These are phyloP conservation scores for Abelmoschus esculentus DNA, from an alignment of 345 rosid species.

Conservation along the genomic window DNA sequence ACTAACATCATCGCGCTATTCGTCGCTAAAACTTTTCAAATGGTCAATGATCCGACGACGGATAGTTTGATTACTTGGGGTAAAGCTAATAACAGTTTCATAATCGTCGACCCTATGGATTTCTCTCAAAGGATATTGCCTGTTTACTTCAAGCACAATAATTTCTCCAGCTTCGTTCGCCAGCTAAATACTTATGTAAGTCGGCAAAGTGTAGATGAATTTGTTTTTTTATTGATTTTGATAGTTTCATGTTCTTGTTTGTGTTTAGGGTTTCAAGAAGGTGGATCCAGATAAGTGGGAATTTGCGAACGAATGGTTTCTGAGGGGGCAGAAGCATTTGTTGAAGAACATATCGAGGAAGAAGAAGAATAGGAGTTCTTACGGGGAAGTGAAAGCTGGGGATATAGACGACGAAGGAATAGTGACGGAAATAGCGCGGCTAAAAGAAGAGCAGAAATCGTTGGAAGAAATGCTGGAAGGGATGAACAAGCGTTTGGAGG, in stretches of 20 bases:
- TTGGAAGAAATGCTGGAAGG: conserved; percentile 55
- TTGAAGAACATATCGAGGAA: conserved; percentile 64
- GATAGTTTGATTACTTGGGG: conserved; percentile 82
- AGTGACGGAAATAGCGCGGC: conserved; percentile 53
- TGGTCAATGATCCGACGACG: conserved; percentile 79
- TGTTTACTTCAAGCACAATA: conserved; percentile 93
- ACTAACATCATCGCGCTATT: conserved; percentile 56
- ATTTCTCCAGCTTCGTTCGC: conserved; percentile 94
- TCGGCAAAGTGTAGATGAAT: background rate
- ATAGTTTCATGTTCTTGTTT: no score
- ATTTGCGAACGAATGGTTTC: conserved; percentile 85
- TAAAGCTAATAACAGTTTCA: conserved; percentile 70
- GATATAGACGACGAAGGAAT: conserved; percentile 62
- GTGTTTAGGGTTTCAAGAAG: conserved; percentile 75
- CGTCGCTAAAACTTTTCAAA: conserved; percentile 75
- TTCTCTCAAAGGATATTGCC: conserved; percentile 78
- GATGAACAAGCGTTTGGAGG: conserved; percentile 68
- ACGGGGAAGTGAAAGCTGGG: conserved; percentile 20
- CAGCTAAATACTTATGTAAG: conserved; percentile 92
- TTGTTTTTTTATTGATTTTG: no score
- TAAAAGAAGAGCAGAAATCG: conserved; percentile 63
- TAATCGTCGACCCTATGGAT: conserved; percentile 76
- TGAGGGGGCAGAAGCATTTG: conserved; percentile 72
- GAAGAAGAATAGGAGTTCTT: conserved; percentile 47
- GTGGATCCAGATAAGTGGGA: conserved; percentile 97